phyloP scores from a whole-genome alignment of 495 filamentous ascomycete genomes.

The Xylaria venustula region DNA sequence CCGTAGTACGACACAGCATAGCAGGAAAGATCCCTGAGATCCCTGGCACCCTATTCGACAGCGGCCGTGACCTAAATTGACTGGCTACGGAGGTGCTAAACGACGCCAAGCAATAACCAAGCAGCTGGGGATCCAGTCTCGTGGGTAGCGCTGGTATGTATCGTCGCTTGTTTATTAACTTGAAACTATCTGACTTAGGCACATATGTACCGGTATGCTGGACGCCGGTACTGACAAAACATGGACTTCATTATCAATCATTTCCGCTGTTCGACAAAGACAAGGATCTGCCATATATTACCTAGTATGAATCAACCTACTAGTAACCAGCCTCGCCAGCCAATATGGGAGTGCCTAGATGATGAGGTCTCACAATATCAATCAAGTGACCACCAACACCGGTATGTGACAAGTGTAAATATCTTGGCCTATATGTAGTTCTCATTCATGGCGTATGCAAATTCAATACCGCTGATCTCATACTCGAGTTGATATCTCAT shows the following conservation, averaged over 20 bases:
- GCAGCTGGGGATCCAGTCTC: too few species aligned
- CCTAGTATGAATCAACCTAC: too few species aligned
- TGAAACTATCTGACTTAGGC: too few species aligned
- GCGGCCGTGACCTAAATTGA: not conserved
- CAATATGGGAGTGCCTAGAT: too few species aligned
- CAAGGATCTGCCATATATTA: not conserved
- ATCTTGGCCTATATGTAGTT: not conserved
- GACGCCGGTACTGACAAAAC: too few species aligned
- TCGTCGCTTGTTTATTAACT: too few species aligned
- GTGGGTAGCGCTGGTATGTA: too few species aligned
- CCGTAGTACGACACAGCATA: too few species aligned
- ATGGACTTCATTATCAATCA: not conserved
- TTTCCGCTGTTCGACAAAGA: not conserved
- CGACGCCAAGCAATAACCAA: not conserved
- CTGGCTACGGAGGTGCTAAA: not conserved
- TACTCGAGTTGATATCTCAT: slow-evolving; percentile 4
- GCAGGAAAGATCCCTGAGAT: not conserved
- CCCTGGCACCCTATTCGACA: not conserved
- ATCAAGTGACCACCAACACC: not conserved
- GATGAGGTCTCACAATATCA: too few species aligned
- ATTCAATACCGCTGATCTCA: slow-evolving; percentile 7
- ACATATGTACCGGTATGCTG: too few species aligned
- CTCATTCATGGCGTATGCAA: slow-evolving; percentile 7
- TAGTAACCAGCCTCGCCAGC: too few species aligned
- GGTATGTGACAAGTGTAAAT: not conserved